Evolutionary conservation across 306 rosid species (phyloP), one percentile per base, ranked within the genome.

Genomic region (Dalbergia cochinchinensis): DNA sequence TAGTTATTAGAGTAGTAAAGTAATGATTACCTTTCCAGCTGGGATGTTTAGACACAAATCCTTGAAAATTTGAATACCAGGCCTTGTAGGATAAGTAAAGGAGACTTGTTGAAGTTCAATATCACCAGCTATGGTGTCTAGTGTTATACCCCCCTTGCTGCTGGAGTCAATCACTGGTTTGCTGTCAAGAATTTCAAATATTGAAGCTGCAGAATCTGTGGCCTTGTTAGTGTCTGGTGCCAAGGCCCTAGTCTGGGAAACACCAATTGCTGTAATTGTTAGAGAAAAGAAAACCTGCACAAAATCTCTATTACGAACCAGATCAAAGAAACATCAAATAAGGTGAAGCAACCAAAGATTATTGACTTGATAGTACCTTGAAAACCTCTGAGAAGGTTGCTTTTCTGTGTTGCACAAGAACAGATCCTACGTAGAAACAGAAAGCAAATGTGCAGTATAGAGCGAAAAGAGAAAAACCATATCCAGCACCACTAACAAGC

Each of bases 141-240:
- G 80, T 7, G 89, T 85, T 8, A 35, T 48, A 5, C 99, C 98
- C 47, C 80, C 84, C n/a, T 73, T 77, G 58, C 82, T 89, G 72
- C 94, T 88, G 10, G 96, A 87, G 78, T 95, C 97, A 57, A 93
- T 95, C 7, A 7, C 57, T 20, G 97, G 94, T 79, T 70, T 83
- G 64, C 87, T 84, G 73, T 95, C 99, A 13, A 95, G 92, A 20
- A 93, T 93, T 79, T 85, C 77, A 79, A 87, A 91, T 81, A 95
- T 89, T 22, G 99, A 95, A 60, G 89, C 89, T 22, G 97, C 45
- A 12, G 99, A 92, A 72, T 92, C 96, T 85, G 75, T 89, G 67
- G 98, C 99, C 83, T 95, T 95, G 87, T 58, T 84, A 66, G 90
- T 73, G 85, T 95, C 97, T 13, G 97, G 95, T 73, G 93, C 97